Percentiles rank a stretch among this genome's conserved stretches.
These are phyloP conservation scores for Sphagnum fallax DNA, from an alignment of 228 moss, liverwort and hornwort species.

Conservation along the genomic window DNA sequence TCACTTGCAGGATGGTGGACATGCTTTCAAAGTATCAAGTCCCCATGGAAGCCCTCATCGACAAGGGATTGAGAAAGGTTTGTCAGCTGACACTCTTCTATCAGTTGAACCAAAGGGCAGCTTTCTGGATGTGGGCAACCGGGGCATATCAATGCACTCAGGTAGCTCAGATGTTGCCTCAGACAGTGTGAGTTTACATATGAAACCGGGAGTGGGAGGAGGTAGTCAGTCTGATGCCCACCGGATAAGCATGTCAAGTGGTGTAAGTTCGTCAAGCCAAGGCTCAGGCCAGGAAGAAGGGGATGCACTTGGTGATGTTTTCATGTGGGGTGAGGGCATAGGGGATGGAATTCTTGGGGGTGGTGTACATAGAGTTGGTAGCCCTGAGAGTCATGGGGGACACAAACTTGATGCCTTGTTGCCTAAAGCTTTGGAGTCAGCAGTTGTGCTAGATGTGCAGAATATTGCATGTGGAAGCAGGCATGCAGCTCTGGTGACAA, in stretches of 20 bases:
- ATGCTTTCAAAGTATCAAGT: slow-evolving; percentile 47
- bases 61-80: slow-evolving; percentile 48
- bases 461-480: slow-evolving; percentile 86
- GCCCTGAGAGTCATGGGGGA: slow-evolving; percentile 6
- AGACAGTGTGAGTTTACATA: slow-evolving; percentile 48
- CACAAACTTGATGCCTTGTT: slow-evolving; percentile 65
- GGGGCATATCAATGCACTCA: slow-evolving; percentile 88
- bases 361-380: slow-evolving; percentile 53
- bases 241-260: slow-evolving; percentile 97
- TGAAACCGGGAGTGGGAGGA: slow-evolving; percentile 36
- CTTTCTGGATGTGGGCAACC: slow-evolving; percentile 57
- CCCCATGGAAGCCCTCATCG: slow-evolving; percentile 79
- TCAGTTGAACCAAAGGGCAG: slow-evolving; percentile 39
- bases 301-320: slow-evolving; percentile 91
- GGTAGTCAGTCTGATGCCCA: slow-evolving; percentile 64
- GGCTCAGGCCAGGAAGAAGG: slow-evolving; percentile 86
- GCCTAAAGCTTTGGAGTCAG: slow-evolving; percentile 87
- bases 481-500: slow-evolving; percentile 86
- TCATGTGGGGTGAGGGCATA: slow-evolving; percentile 96
- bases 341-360: slow-evolving; percentile 94
- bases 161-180: slow-evolving; percentile 84
- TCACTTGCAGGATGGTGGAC: slow-evolving; percentile 62
- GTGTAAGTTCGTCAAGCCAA: slow-evolving; percentile 97
- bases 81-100: slow-evolving; percentile 35
- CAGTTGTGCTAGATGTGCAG: slow-evolving; percentile 93